These are phyloP conservation scores for Leishmania arabica DNA, from an alignment of 208 protist genomes.

Conservation along the genomic window DNA sequence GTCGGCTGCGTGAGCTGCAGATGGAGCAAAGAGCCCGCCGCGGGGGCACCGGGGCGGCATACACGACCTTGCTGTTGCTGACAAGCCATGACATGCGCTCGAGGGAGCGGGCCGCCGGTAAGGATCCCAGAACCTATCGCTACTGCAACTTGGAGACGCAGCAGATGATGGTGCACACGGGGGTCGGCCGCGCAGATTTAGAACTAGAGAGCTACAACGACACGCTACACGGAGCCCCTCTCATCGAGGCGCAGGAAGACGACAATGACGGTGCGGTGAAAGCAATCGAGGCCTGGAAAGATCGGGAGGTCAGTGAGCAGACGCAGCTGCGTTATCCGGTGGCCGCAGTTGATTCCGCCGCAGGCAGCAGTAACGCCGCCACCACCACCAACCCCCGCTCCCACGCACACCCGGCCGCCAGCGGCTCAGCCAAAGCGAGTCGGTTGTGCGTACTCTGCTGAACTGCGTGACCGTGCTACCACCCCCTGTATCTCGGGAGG, in stretches of 20 bases:
- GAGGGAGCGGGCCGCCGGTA: conserved; percentile 4
- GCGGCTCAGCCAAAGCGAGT: neutral
- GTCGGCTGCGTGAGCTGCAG: conserved; percentile 11
- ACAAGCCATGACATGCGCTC: conserved; percentile 21
- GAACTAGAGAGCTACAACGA: conserved; percentile 49
- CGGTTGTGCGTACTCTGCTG: neutral
- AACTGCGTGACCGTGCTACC: neutral
- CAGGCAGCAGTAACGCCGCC: too few relatives aligned
- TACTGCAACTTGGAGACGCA: conserved; percentile 30
- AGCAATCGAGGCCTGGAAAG: neutral
- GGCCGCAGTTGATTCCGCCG: neutral
- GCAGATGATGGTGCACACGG: conserved; percentile 32
- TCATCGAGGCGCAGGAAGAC: neutral
- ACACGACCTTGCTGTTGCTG: conserved; percentile 16
- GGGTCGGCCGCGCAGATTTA: conserved; percentile 9
- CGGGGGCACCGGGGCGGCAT: conserved; percentile 13
- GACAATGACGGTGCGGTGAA: neutral
- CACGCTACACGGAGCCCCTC: conserved; percentile 29
- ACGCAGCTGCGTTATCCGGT: neutral
- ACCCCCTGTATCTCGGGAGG: neutral
- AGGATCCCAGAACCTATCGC: conserved; percentile 13
- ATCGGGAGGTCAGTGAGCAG: neutral
- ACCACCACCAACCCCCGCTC: neutral
- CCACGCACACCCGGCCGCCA: neutral
- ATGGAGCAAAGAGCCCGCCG: conserved; percentile 17